Conservation (phyloP, 495 filamentous ascomycete species). For the Neohortaea acidophila region DNA sequence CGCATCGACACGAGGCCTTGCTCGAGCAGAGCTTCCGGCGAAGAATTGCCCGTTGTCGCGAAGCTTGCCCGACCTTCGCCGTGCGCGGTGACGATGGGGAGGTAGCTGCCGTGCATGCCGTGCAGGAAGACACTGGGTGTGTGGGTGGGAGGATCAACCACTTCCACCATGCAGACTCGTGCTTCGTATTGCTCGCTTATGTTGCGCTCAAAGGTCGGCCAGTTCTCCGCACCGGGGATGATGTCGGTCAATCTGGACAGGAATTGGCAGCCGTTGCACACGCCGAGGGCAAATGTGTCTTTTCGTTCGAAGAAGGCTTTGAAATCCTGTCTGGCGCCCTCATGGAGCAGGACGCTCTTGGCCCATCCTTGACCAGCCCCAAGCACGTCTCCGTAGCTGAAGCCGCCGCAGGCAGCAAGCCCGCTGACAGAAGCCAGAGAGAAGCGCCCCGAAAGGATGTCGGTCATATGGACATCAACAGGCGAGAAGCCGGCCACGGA, state of each 20-base stretch:
- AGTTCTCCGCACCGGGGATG: slow-evolving; percentile 71
- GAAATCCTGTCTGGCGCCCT: slow-evolving; percentile 61
- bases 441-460: slow-evolving; percentile 60
- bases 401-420: slow-evolving; percentile 87
- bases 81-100: slow-evolving; percentile 84
- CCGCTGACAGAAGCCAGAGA: slow-evolving; percentile 72
- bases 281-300: slow-evolving; percentile 84
- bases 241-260: slow-evolving; percentile 65
- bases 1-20: slow-evolving; percentile 53
- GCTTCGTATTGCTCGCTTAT: slow-evolving; percentile 84
- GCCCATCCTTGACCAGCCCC: slow-evolving; percentile 95
- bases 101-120: slow-evolving; percentile 68
- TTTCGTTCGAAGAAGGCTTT: slow-evolving; percentile 70
- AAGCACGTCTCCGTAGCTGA: slow-evolving; percentile 92
- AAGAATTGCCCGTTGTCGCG: slow-evolving; percentile 27
- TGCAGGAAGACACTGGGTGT: slow-evolving; percentile 74
- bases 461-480: slow-evolving; percentile 93
- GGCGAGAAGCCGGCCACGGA: slow-evolving; percentile 77
- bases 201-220: slow-evolving; percentile 82
- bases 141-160: slow-evolving; percentile 40
- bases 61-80: slow-evolving; percentile 84
- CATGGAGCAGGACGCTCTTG: slow-evolving; percentile 77
- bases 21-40: slow-evolving; percentile 39
- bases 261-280: slow-evolving; percentile 98
- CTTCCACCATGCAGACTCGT: slow-evolving; percentile 73